Base-by-base conservation (phyloP, 2,329 filamentous ascomycete genomes). In the Akanthomyces lecanii region DNA sequence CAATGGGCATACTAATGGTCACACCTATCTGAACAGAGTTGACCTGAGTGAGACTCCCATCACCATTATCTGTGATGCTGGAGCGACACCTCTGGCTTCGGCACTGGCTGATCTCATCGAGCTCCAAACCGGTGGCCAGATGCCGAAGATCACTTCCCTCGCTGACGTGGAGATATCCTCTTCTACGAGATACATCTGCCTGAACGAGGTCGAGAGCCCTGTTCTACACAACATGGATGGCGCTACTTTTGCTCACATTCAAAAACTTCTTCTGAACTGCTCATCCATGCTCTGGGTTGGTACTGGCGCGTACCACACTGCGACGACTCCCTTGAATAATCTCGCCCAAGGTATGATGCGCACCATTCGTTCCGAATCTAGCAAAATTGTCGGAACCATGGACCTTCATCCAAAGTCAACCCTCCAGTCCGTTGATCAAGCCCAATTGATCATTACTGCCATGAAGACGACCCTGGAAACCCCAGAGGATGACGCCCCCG, bases 311-410 rank as follows among this genome's bases (percentile, higher is more conserved):
- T 78, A 76, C 61, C 69, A 70, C 18, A 71, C 71, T 36, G 73
- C 74, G 5, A 64, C 70, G 12, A 74, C 71, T 64, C 78, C 74
- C 3, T 72, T 77, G 52, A 68, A 74, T 56, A 80, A 79, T 67
- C 77, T 82, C 72, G 71, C 80, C 0, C 74, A 76, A 10, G 80
- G 80, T 36, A 70, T 82, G 3, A 74, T 77, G 63, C 74, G 80
- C 38, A 78, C 76, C 1, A 72, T 82, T 25, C 78, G 80, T 1
- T 81, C 80, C 1, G 80, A 82, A 66, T 76, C 77, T 1, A 73
- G 74, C 28, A 76, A 80, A 54, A 73, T 73, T 14, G 77, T 79
- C 18, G 77, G 78, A 1, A 80, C 77, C 1, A 70, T 83, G 0
- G 80, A 82, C 55, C 69, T 82, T 1, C 77, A 82, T 40, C 75